These are phyloP conservation scores for Rheum nobile DNA, from an alignment of 148 eudicot genomes.

Conservation along the genomic window DNA sequence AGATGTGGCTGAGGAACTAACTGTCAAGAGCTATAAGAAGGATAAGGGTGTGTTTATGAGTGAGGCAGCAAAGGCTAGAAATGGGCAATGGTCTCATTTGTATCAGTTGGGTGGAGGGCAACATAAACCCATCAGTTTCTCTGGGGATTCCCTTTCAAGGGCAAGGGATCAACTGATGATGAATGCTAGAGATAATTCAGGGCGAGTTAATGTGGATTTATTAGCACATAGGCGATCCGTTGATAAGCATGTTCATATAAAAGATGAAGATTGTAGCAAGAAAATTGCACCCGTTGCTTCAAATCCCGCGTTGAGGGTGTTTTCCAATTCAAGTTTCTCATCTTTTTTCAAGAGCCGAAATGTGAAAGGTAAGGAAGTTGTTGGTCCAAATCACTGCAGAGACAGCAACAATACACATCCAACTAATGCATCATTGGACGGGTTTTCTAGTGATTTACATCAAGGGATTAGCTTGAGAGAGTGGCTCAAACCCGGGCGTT, in stretches of 20 bases:
- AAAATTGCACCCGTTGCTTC: constrained; percentile 14
- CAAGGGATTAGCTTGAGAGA: constrained; percentile 37
- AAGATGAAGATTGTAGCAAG: constrained; percentile 12
- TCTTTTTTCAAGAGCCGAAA: constrained; percentile 26
- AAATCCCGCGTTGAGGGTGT: constrained; percentile 19
- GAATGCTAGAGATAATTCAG: constrained; percentile 19
- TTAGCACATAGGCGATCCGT: constrained; percentile 16
- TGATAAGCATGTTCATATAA: constrained; percentile 13
- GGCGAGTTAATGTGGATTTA: constrained; percentile 13
- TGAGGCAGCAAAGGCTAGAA: constrained; percentile 12
- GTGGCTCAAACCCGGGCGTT: constrained; percentile 30
- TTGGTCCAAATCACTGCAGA: neutral
- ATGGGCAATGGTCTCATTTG: constrained; percentile 30
- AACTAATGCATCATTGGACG: neutral
- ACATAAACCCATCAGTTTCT: constrained; percentile 9
- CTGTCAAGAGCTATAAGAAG: constrained; percentile 9
- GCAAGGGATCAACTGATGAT: constrained; percentile 25
- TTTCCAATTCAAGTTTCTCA: constrained; percentile 36
- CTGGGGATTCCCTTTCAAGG: constrained; percentile 21
- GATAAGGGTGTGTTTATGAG: constrained; percentile 4
- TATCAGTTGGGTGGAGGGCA: constrained; percentile 21
- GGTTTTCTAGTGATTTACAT: neutral
- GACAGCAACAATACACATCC: neutral
- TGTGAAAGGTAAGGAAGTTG: constrained; percentile 23
- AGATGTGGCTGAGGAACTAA: constrained; percentile 12